Evolutionary conservation across 2,329 filamentous ascomycete species (phyloP), one percentile per base, ranked within the genome.

Genomic region (Exophiala aquamarina): DNA sequence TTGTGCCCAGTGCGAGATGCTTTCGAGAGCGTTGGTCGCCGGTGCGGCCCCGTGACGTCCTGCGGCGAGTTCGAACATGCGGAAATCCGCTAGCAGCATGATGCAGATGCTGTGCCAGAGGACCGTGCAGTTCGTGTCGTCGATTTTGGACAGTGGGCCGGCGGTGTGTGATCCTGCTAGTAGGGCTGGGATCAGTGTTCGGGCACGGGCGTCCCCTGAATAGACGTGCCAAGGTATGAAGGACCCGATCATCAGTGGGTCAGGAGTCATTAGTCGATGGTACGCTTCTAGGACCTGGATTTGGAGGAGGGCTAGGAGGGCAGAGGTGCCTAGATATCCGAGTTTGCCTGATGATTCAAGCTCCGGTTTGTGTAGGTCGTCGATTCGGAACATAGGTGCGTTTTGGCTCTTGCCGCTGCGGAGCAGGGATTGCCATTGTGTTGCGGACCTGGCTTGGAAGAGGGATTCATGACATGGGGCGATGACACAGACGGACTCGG

Each of bases 81-180:
- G 73, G 7, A 76, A 69, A 45, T 78, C 76, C 3, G 75, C 70
- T 0, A 74, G 72, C 2, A 78, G 66, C 54, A 70, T 71, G 68
- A 78, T 75, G 54, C 73, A 76, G 43, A 76, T 70, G 34, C 72
- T 70, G 52, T 79, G 75, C 76, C 76, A 79, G 29, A 77, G 68
- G 3, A 77, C 65, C 1, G 72, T 59, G 3, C 72, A 72, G 40
- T 78, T 79, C 2, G 76, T 67, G 41, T 75, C 53, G 47, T 56
- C 49, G 38, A 47, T 35, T 21, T 44, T 48, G n/a, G 47, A 36
- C 18, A 50, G 32, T 4, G 53, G 53, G 8, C 53, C 53, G 14
- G 47, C 49, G 4, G 50, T 49, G 18, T 33, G 38, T 14, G 41
- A 49, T 4, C 49, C 49, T 2, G 50, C 53, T 5, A 56, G 50